phyloP scores from a whole-genome alignment of 1,284 basidiomycete species.

The Fomitiporia mediterranea region DNA sequence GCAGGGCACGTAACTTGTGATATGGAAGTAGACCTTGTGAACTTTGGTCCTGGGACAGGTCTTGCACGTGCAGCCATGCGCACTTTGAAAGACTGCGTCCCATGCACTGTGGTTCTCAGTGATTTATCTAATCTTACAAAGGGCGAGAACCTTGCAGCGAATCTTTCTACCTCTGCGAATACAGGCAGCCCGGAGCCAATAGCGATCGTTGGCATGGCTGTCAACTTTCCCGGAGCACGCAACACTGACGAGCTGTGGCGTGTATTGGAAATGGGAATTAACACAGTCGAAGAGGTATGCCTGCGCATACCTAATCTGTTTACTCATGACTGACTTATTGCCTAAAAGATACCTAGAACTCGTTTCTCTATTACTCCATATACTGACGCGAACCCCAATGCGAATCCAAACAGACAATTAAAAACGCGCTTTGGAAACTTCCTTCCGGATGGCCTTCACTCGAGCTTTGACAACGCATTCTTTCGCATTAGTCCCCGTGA shows the following conservation, averaged over 20 bases:
- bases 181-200: constrained; percentile 43
- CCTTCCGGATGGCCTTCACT: constrained; percentile 43
- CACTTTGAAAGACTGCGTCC: constrained; percentile 35
- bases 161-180: constrained; percentile 23
- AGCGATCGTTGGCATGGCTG: constrained; percentile 68
- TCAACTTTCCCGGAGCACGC: constrained; percentile 56
- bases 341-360: constrained; percentile 48
- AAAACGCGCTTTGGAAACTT: constrained; percentile 61
- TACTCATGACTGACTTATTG: constrained; percentile 3
- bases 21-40: constrained; percentile 33
- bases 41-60: constrained; percentile 51
- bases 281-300: constrained; percentile 54
- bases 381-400: constrained; percentile 25
- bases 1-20: background rate
- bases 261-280: constrained; percentile 50
- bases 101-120: constrained; percentile 28
- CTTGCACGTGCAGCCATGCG: constrained; percentile 31
- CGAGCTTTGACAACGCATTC: constrained; percentile 60
- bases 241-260: constrained; percentile 50
- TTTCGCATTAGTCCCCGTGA: constrained; percentile 71
- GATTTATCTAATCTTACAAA: constrained; percentile 25
- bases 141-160: background rate
- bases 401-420: constrained; percentile 34
- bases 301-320: constrained; percentile 1
- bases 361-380: constrained; percentile 51